Evolutionary conservation across 257 asterid genomes (phyloP), one percentile per base, ranked within the genome.

Genomic region (Jacaranda copaia): DNA sequence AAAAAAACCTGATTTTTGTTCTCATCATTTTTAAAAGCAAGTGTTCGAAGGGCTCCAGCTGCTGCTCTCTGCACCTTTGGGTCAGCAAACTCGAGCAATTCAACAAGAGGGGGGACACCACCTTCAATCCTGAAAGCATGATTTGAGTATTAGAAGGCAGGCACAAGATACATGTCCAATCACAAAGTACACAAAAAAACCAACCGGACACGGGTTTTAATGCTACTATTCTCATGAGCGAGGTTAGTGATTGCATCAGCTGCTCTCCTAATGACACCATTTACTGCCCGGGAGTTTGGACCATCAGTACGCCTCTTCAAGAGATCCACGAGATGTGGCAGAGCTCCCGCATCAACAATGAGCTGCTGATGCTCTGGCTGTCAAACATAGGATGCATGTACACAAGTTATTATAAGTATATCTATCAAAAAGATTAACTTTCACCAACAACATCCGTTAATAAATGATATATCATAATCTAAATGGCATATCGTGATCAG

Each of bases 301-400:
- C 88, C 79, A 76, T 73, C 83, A 45, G 83, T 86, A 68, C 92
- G 95, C 83, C 92, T 84, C 88, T 87, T 90, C 79, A 96, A 84
- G 72, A 93, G 90, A 78, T 81, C 85, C 85, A 96, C 99, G n/a
- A 96, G 98, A 86, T 86, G 92, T 48, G 97, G 90, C 69, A 96
- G 85, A 73, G 99, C 99, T 77, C 99, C 99, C 42, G 95, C 97
- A 68, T 96, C 98, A 63, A 93, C 97, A 82, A 96, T 93, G 82
- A 90, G 90, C 79, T 91, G 99, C 77, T 96, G 99, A 80, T 96
- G 98, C 85, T 96, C 99, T 25, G 99, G 97, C 99, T 96, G 92
- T 62, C 78, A 82, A 74, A 79, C 72, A 83, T 13, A 65, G 43
- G 32, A 58, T 49, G 58, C 42, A 71, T 69, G 67, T 43, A 25